A percentile compares a stretch with the other conserved stretches of the same genome.
Conservation (phyloP, 495 filamentous ascomycete genomes). For the Eremomyces bilateralis region DNA sequence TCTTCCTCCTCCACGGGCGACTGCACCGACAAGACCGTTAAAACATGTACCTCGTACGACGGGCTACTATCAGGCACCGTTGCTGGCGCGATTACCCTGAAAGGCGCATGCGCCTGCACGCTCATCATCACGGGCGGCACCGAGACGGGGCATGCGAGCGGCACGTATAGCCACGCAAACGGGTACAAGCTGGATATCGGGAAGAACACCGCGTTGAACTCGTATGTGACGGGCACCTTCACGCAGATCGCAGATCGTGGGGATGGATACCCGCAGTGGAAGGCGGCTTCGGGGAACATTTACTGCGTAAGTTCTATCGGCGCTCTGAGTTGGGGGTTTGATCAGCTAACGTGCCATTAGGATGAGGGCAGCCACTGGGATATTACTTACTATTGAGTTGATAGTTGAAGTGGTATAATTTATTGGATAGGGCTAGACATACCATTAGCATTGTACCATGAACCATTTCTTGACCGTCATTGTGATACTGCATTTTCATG, state of each 20-base stretch:
- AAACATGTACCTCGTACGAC: not conserved
- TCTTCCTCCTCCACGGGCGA: not conserved
- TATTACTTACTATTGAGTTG: too few species aligned
- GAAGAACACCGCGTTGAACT: constrained; percentile 1
- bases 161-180: not conserved
- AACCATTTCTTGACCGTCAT: too few species aligned
- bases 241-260: not conserved
- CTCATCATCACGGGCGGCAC: not conserved
- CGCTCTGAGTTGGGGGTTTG: too few species aligned
- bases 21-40: not conserved
- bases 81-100: not conserved
- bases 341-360: too few species aligned
- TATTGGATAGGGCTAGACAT: too few species aligned
- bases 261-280: not conserved
- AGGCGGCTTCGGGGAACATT: not conserved
- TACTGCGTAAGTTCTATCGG: constrained; percentile 1
- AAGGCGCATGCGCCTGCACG: not conserved
- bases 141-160: not conserved
- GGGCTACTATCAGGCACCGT: not conserved
- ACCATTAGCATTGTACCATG: too few species aligned
- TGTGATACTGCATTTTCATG: too few species aligned
- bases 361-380: too few species aligned
- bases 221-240: not conserved
- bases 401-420: too few species aligned
- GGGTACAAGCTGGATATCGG: not conserved